Base-by-base conservation (phyloP, 1,284 basidiomycete species). In the Ganoderma meredithae region DNA sequence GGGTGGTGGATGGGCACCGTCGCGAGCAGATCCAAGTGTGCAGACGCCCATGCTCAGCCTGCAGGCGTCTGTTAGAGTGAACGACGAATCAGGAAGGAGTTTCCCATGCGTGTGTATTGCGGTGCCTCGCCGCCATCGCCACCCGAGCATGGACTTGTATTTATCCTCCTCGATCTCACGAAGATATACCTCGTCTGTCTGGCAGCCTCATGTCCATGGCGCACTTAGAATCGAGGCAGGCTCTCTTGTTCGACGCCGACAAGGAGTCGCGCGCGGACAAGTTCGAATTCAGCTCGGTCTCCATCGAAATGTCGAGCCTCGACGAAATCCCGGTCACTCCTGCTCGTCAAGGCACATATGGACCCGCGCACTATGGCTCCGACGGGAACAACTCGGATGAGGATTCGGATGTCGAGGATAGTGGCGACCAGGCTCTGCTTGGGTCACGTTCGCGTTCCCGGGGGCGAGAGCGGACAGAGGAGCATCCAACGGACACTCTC, bases 281-380 rank as follows among this genome's bases (percentile, higher is more conserved):
- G 40, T 74, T 73, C 19, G 70, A 71, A 19, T 19, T 19, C 44
- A n/a, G 63, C 65, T 10, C 72, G 31, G 77, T 76, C 63, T 75
- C 79, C 65, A 77, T 85, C 58, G 84, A 85, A 72, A 78, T 86
- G 73, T 71, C 70, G 3, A 73, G 73, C 49, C 67, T 84, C 19
- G 76, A 81, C 12, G 76, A 78, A 27, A 55, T 74, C 15, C 60
- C 69, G 9, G 76, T 79, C n/a, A 77, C 79, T 10, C 78, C 76
- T n/a, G 75, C 77, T 40, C 72, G 75, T 36, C 72, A 63, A 63
- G 69, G 55, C 65, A 68, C 19, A 56, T 67, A 69, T 64, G 66
- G 69, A 25, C 68, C 56, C 61, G 66, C 65, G 66, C 72, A 36
- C 25, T 82, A 71, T 36, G 64, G 39, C n/a, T 49, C 67, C 27